These are phyloP conservation scores for Amaranthus tricolor DNA, from an alignment of 179 eudicot genomes.

Conservation along the genomic window DNA sequence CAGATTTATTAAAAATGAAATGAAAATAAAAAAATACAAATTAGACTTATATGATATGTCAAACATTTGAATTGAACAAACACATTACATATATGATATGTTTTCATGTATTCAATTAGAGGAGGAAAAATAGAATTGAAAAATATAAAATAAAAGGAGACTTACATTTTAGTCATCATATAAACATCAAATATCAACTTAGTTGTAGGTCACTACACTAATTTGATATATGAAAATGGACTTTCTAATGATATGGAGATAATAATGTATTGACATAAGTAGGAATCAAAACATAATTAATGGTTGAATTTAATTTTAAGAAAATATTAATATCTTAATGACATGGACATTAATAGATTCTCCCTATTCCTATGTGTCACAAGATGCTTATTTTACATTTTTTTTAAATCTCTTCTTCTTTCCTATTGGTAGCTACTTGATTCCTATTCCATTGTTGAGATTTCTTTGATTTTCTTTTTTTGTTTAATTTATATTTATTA, in stretches of 20 bases:
- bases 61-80: background rate
- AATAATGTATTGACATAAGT: conserved; percentile 27
- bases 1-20: no score
- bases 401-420: background rate
- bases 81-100: background rate
- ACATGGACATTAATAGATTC: conserved; percentile 25
- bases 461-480: background rate
- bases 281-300: conserved; percentile 21
- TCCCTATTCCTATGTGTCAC: conserved; percentile 25
- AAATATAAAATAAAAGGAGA: background rate
- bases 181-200: conserved; percentile 19
- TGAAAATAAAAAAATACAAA: background rate
- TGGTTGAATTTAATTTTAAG: conserved; percentile 14
- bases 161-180: conserved; percentile 3
- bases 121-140: background rate
- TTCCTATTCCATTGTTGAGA: conserved; percentile 7
- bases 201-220: conserved; percentile 28
- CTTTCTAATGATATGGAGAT: conserved; percentile 18
- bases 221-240: conserved; percentile 3
- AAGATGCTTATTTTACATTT: conserved; percentile 2
- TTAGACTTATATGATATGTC: conserved; percentile 3
- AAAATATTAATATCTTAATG: conserved; percentile 13
- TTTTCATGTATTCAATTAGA: background rate
- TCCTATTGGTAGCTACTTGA: conserved; percentile 15
- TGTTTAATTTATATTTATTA: background rate